Evolutionary conservation across 2,329 filamentous ascomycete species (phyloP).

Genomic region (Plectosphaerella plurivora): DNA sequence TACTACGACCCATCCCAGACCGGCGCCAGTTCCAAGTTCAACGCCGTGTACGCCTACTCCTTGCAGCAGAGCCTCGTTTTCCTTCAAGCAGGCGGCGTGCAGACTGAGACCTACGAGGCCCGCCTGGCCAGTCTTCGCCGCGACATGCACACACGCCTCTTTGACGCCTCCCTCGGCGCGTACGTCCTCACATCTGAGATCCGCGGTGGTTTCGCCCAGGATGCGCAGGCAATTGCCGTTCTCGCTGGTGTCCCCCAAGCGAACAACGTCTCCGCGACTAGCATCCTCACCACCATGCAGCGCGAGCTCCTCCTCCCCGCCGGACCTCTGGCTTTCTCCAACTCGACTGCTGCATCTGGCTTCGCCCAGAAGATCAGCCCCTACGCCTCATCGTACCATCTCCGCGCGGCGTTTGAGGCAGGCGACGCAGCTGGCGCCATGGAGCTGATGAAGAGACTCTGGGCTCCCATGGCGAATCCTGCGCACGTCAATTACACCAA

Average conservation of each 20-base stretch:
- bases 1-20: slow-evolving; percentile 25
- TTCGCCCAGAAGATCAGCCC: slow-evolving; percentile 19
- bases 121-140: slow-evolving; percentile 17
- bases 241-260: slow-evolving; percentile 18
- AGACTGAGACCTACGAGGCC: slow-evolving; percentile 13
- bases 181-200: slow-evolving; percentile 18
- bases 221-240: slow-evolving; percentile 25
- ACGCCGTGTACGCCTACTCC: slow-evolving; percentile 23
- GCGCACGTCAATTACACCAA: slow-evolving; percentile 20
- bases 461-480: slow-evolving; percentile 20
- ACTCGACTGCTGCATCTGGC: slow-evolving; percentile 4
- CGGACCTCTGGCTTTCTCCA: slow-evolving; percentile 17
- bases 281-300: slow-evolving; percentile 13
- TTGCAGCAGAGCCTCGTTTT: slow-evolving; percentile 18
- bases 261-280: slow-evolving; percentile 8
- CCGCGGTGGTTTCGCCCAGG: slow-evolving; percentile 18
- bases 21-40: slow-evolving; percentile 25
- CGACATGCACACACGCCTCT: slow-evolving; percentile 19
- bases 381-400: slow-evolving; percentile 22
- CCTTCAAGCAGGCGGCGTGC: slow-evolving; percentile 15
- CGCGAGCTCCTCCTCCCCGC: slow-evolving; percentile 6
- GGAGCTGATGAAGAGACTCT: slow-evolving; percentile 14
- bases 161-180: slow-evolving; percentile 17
- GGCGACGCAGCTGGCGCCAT: slow-evolving; percentile 5
- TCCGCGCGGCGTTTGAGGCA: slow-evolving; percentile 20